phyloP scores from a whole-genome alignment of 768 basidiomycete genomes.

The Tephrocybe sp. region DNA sequence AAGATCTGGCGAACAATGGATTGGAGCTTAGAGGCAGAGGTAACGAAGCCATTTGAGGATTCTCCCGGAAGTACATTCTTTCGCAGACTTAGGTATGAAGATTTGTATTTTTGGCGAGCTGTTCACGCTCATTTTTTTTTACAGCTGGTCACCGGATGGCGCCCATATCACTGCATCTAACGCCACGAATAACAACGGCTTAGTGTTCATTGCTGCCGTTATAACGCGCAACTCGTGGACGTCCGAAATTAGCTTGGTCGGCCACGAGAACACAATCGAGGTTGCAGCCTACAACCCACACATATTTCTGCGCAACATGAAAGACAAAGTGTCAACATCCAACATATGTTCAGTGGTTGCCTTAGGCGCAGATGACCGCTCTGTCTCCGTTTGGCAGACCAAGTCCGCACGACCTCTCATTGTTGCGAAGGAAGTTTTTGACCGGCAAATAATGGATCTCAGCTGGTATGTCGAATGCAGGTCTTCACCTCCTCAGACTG shows the following conservation, averaged over 20 bases:
- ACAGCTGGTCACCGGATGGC: constrained; percentile 98
- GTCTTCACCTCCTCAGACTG: constrained; percentile 3
- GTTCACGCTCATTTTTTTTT: neutral
- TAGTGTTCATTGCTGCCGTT: constrained; percentile 96
- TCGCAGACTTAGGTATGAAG: constrained; percentile 73
- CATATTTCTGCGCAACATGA: constrained; percentile 81
- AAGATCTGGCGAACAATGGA: constrained; percentile 96
- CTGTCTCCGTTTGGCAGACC: constrained; percentile 96
- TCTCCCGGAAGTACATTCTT: constrained; percentile 97
- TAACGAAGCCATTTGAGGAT: constrained; percentile 88
- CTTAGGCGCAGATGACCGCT: constrained; percentile 90
- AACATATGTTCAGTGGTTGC: constrained; percentile 94
- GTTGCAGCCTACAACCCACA: constrained; percentile 95
- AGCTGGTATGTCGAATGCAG: constrained; percentile 67
- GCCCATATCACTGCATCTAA: constrained; percentile 97
- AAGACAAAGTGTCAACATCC: constrained; percentile 64
- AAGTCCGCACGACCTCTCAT: constrained; percentile 88
- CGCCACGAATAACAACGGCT: constrained; percentile 93
- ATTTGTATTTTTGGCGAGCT: neutral
- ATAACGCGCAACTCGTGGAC: constrained; percentile 89
- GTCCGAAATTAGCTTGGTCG: constrained; percentile 91
- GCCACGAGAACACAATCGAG: constrained; percentile 96
- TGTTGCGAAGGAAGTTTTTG: constrained; percentile 92
- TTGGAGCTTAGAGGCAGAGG: constrained; percentile 83
- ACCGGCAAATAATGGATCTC: constrained; percentile 92